Conservation (phyloP, 257 asterid genomes). For the Linaria vulgaris region DNA sequence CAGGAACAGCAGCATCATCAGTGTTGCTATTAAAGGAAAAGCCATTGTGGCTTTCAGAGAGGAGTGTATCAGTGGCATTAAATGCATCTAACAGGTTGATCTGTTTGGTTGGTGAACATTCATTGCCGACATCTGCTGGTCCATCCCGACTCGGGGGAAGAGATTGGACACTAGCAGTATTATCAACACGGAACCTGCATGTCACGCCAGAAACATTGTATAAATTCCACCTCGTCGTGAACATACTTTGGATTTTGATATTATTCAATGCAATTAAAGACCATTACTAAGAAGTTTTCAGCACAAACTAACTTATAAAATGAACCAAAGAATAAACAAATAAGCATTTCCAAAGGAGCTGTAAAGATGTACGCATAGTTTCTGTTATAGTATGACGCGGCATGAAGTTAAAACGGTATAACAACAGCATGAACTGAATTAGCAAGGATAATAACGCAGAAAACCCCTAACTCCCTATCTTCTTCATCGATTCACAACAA, state of each 20-base stretch:
- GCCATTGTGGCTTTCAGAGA: constrained; percentile 28
- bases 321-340: background rate
- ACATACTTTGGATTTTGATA: constrained; percentile 3
- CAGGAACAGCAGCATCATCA: constrained; percentile 50
- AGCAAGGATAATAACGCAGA: too few species aligned
- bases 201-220: constrained; percentile 22
- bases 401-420: too few species aligned
- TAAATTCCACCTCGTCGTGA: constrained; percentile 13
- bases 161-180: constrained; percentile 27
- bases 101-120: constrained; percentile 29
- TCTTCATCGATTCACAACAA: too few species aligned
- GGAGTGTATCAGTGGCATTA: constrained; percentile 33
- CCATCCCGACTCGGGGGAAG: constrained; percentile 28
- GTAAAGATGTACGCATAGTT: too few species aligned
- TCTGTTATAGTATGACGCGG: too few species aligned
- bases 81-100: constrained; percentile 32
- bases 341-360: background rate
- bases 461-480: too few species aligned
- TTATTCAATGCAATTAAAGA: constrained; percentile 17
- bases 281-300: constrained; percentile 5
- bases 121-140: constrained; percentile 32
- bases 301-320: background rate
- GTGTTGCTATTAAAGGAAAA: constrained; percentile 27
- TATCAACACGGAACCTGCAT: constrained; percentile 44
- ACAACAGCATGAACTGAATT: background rate